Conservation (phyloP, 257 asterid genomes). For the Solanum piurae region DNA sequence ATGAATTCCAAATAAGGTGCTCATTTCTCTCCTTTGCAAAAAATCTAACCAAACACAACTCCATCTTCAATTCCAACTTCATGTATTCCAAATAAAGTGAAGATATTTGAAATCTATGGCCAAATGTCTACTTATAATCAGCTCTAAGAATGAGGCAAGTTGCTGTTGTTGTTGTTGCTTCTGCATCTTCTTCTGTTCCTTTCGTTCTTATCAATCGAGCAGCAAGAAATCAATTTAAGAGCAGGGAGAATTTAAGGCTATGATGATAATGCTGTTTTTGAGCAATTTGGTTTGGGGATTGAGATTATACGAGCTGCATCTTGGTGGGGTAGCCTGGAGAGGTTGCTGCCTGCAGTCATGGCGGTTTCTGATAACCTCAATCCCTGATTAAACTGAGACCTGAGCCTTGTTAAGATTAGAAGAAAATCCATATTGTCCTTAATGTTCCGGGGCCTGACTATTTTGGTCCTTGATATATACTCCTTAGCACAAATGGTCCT, state of each 20-base stretch:
- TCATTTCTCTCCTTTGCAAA: neutral
- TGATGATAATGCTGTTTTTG: neutral
- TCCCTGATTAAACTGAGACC: neutral
- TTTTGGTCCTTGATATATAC: neutral
- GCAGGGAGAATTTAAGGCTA: neutral
- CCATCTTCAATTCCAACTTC: neutral
- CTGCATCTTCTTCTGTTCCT: neutral
- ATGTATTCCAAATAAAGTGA: neutral
- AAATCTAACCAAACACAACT: neutral
- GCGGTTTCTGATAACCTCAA: neutral
- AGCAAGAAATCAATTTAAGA: neutral
- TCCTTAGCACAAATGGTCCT: neutral
- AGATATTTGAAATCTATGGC: neutral
- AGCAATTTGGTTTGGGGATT: neutral
- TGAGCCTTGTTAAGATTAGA: neutral
- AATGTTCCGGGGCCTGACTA: neutral
- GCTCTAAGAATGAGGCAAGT: neutral
- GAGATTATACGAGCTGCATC: neutral
- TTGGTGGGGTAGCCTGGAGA: neutral
- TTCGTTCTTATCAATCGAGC: neutral
- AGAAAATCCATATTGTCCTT: neutral
- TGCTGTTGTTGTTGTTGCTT: neutral
- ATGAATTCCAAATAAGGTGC: neutral
- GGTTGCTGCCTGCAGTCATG: neutral
- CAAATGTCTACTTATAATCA: neutral